Base-by-base conservation (phyloP, 2,329 filamentous ascomycete genomes). In the Phyllosticta citrichinensis region DNA sequence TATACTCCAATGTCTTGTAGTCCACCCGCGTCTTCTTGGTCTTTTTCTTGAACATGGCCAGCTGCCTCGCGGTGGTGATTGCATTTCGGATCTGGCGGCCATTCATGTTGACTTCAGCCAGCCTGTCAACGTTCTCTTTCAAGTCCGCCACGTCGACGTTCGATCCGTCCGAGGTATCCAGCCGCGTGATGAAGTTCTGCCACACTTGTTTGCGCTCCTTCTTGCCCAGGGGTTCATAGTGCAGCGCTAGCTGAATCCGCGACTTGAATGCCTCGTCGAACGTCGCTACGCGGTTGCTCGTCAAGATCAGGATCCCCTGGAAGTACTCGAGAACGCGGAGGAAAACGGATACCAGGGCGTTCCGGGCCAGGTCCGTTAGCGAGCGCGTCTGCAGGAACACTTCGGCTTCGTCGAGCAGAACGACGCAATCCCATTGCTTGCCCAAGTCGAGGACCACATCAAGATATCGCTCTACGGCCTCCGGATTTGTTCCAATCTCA, bases 331-430 rank as follows among this genome's bases (percentile, higher is more conserved):
- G 50, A 0, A 57, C 47, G 12, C 61, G 57, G 19, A 64, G 55
- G 56, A 65, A 66, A 10, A 64, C 57, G 2, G 64, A 63, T 4
- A 67, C 66, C 3, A 82, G 70, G 55, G 76, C 79, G 66, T 82
- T 82, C 17, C 79, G 73, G 50, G 71, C 70, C 14, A 82, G 74
- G 63, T 82, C 76, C 50, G 73, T 71, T 50, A 74, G 73, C 58
- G 77, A 71, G 10, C 80, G 74, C 68, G 76, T 71, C 1, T 77
- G 76, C 68, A 82, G 76, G 68, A 81, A 82, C 2, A 82, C 78
- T 63, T 82, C 80, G 8, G 79, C 79, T 68, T 82, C 80, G 64
- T 82, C 80, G 2, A 82, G 74, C 3, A 83, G 70, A 20, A 82
- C 68, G 6, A 82, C 76, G 9, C 78, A 79, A 22, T 77, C 74